Evolutionary conservation across 2,329 filamentous ascomycete genomes (phyloP).

Genomic region (Fusarium sacchari): DNA sequence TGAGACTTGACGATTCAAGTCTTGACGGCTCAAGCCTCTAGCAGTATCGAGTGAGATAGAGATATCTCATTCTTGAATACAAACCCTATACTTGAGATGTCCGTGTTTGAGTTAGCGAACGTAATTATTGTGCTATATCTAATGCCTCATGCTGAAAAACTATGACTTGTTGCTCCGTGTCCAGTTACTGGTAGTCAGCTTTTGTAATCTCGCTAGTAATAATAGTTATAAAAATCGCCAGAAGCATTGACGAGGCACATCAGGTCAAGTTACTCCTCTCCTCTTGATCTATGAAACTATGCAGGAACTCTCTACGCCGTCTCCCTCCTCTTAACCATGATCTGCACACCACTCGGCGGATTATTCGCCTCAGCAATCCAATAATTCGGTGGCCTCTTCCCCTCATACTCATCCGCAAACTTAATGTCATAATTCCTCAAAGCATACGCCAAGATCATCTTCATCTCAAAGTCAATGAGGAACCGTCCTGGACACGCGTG

Average conservation of each 20-base stretch:
- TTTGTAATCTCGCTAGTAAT: neutral
- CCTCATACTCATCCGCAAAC: constrained; percentile 33
- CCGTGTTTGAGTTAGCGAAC: neutral
- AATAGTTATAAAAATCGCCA: rapidly evolving
- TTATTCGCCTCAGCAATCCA: constrained; percentile 36
- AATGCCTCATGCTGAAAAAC: too few species aligned
- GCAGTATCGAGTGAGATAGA: neutral
- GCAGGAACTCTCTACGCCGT: neutral
- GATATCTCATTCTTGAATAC: neutral
- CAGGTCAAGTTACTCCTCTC: rapidly evolving
- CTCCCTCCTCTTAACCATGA: constrained; percentile 31
- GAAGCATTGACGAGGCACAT: neutral
- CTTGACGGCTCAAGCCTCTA: neutral
- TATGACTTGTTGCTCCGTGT: too few species aligned
- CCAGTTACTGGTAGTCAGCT: neutral
- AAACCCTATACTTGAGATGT: neutral
- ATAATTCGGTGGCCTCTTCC: constrained; percentile 30
- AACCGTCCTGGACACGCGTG: constrained; percentile 49
- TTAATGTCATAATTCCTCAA: constrained; percentile 35
- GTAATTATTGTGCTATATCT: neutral
- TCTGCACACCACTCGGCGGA: constrained; percentile 29
- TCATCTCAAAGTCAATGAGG: constrained; percentile 46
- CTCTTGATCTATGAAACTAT: neutral
- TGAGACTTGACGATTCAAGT: neutral
- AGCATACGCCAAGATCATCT: constrained; percentile 45